A percentile compares a stretch with the other conserved stretches of the same genome.
phyloP scores from a whole-genome alignment of 176 grass and related monocot genomes.

The Lolium rigidum region DNA sequence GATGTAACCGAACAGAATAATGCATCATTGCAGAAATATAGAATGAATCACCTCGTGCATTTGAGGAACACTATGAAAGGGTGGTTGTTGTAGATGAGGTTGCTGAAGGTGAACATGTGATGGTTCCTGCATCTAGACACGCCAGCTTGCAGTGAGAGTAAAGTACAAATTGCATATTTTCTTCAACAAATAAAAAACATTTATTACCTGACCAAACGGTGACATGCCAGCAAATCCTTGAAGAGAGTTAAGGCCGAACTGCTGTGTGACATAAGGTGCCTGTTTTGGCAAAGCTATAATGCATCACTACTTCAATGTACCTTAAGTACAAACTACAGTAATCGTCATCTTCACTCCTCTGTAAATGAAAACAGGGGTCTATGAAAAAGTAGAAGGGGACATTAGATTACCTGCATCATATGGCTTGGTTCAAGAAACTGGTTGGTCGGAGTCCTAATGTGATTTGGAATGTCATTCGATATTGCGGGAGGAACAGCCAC shows the following conservation, averaged over 20 bases:
- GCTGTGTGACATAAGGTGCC: constrained; percentile 74
- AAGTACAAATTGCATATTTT: constrained; percentile 4
- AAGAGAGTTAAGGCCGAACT: constrained; percentile 73
- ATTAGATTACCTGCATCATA: constrained; percentile 76
- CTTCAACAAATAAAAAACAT: constrained; percentile 7
- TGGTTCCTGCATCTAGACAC: constrained; percentile 74
- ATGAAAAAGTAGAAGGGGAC: neutral
- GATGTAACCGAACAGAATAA: neutral
- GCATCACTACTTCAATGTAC: neutral
- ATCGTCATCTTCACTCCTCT: neutral
- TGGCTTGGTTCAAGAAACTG: constrained; percentile 71
- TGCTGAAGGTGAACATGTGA: constrained; percentile 53
- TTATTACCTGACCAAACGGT: constrained; percentile 83
- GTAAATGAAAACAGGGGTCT: constrained; percentile 6
- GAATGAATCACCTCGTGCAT: constrained; percentile 68
- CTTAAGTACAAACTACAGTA: neutral
- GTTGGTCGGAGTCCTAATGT: constrained; percentile 64
- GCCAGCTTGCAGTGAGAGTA: constrained; percentile 14
- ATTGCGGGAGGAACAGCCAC: constrained; percentile 45
- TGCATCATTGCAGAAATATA: neutral
- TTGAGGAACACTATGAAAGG: constrained; percentile 67
- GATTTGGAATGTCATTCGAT: constrained; percentile 63
- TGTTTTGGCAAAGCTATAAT: constrained; percentile 47
- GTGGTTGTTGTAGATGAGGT: constrained; percentile 67
- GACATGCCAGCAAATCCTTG: constrained; percentile 82